These are phyloP conservation scores for Puccinellia tenuiflora DNA, from an alignment of 176 grass and related monocot species.

Conservation along the genomic window DNA sequence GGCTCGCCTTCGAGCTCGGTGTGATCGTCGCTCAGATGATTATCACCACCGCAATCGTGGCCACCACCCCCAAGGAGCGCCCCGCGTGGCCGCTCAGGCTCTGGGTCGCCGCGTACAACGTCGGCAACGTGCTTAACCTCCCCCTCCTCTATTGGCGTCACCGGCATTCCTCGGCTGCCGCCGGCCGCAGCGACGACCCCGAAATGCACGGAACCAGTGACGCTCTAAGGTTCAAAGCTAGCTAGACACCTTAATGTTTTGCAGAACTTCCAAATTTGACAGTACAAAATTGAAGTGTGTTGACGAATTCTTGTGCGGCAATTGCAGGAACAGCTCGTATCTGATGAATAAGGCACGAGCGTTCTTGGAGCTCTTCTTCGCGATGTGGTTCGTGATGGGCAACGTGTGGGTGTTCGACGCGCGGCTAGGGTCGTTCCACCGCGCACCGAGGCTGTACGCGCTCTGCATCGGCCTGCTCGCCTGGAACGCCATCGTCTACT, in stretches of 20 bases:
- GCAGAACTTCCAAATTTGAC: background rate
- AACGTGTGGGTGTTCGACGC: constrained; percentile 99
- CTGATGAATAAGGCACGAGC: constrained; percentile 82
- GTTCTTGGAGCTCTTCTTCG: constrained; percentile 93
- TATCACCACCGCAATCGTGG: constrained; percentile 42
- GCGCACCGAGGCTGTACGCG: constrained; percentile 66
- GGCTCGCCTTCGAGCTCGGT: constrained; percentile 69
- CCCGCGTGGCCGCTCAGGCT: constrained; percentile 83
- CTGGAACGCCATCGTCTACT: constrained; percentile 89
- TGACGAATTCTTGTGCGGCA: background rate
- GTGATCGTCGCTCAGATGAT: constrained; percentile 55
- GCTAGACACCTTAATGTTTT: background rate
- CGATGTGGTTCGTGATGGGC: constrained; percentile 98
- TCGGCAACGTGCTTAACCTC: constrained; percentile 86
- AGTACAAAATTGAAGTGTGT: background rate
- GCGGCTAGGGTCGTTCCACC: constrained; percentile 60
- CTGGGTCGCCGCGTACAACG: constrained; percentile 83
- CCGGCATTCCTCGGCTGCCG: constrained; percentile 34
- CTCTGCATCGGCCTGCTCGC: constrained; percentile 77
- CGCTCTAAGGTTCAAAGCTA: constrained; percentile 48
- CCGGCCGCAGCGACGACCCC: constrained; percentile 22
- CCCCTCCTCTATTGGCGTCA: constrained; percentile 92
- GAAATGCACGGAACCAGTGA: constrained; percentile 52
- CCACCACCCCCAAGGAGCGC: constrained; percentile 45
- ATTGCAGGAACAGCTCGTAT: constrained; percentile 49